Percentiles rank a stretch among this genome's conserved stretches.
These are phyloP conservation scores for Dioscorea alata DNA, from an alignment of 106 monocot species.

Conservation along the genomic window DNA sequence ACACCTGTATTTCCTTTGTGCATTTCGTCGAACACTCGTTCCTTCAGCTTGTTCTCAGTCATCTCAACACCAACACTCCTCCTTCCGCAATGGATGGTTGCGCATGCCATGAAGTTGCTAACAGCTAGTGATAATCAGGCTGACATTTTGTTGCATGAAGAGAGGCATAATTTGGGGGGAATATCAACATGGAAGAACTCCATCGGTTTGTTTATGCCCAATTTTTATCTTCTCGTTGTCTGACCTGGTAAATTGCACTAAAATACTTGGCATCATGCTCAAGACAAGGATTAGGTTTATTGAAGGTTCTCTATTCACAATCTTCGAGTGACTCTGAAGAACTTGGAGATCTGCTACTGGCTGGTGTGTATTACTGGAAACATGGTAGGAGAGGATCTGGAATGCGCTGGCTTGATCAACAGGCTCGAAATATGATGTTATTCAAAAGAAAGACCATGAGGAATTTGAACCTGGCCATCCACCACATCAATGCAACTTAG, in stretches of 20 bases:
- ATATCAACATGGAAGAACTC: conserved; percentile 82
- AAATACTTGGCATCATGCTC: conserved; percentile 85
- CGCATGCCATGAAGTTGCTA: conserved; percentile 77
- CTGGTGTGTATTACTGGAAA: conserved; percentile 92
- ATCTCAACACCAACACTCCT: too few species aligned
- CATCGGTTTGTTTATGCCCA: conserved; percentile 85
- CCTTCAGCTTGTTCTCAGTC: too few species aligned
- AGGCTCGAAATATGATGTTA: conserved; percentile 74
- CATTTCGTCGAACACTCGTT: too few species aligned
- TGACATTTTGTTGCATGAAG: conserved; percentile 67
- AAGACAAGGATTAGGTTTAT: conserved; percentile 78
- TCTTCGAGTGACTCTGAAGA: conserved; percentile 68
- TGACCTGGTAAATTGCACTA: conserved; percentile 96
- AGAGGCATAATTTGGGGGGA: conserved; percentile 82
- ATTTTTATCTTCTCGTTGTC: conserved; percentile 79
- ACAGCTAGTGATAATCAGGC: conserved; percentile 57
- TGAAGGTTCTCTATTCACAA: conserved; percentile 74
- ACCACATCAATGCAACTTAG: too few species aligned
- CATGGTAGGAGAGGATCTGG: conserved; percentile 90
- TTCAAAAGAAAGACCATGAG: too few species aligned
- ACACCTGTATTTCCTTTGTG: too few species aligned
- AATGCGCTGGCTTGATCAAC: conserved; percentile 94
- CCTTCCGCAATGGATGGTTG: too few species aligned
- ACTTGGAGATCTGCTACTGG: conserved; percentile 85
- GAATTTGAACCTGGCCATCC: too few species aligned